Conservation (phyloP, 2,329 filamentous ascomycete species). For the Pseudogymnoascus sp. region DNA sequence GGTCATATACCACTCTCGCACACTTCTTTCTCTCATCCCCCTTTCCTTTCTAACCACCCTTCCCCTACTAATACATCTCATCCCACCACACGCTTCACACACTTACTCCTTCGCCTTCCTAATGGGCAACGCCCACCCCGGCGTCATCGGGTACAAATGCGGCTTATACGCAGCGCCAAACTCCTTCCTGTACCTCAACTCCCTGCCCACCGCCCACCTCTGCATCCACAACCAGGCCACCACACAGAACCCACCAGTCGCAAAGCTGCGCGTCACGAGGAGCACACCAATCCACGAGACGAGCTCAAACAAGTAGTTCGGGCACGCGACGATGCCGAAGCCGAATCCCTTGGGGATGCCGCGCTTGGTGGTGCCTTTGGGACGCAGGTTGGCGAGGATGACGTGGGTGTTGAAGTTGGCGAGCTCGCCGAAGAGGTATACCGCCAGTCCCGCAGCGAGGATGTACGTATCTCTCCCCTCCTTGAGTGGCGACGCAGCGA, state of each 20-base stretch:
- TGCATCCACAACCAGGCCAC: constrained; percentile 74
- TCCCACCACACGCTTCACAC: not conserved
- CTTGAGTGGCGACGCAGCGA: constrained; percentile 45
- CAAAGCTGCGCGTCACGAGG: constrained; percentile 69
- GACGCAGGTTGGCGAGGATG: constrained; percentile 69
- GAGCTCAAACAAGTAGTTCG: constrained; percentile 93
- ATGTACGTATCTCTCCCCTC: constrained; percentile 46
- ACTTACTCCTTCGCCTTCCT: not conserved
- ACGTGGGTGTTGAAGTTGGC: constrained; percentile 74
- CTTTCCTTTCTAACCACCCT: not conserved
- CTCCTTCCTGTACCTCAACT: constrained; percentile 79
- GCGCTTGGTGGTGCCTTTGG: constrained; percentile 71
- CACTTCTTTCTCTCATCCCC: not conserved
- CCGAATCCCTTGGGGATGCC: constrained; percentile 82
- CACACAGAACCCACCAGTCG: constrained; percentile 66
- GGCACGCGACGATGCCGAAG: constrained; percentile 82
- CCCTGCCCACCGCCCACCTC: constrained; percentile 84
- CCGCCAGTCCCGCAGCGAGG: constrained; percentile 44
- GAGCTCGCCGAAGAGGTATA: constrained; percentile 72
- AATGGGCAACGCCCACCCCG: not conserved
- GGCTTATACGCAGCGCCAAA: constrained; percentile 86
- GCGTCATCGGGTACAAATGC: constrained; percentile 6
- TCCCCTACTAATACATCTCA: not conserved
- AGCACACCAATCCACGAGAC: constrained; percentile 80
- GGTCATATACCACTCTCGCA: not conserved